Evolutionary conservation across 768 basidiomycete genomes (phyloP).

Genomic region (Coprinopsis cinerea): DNA sequence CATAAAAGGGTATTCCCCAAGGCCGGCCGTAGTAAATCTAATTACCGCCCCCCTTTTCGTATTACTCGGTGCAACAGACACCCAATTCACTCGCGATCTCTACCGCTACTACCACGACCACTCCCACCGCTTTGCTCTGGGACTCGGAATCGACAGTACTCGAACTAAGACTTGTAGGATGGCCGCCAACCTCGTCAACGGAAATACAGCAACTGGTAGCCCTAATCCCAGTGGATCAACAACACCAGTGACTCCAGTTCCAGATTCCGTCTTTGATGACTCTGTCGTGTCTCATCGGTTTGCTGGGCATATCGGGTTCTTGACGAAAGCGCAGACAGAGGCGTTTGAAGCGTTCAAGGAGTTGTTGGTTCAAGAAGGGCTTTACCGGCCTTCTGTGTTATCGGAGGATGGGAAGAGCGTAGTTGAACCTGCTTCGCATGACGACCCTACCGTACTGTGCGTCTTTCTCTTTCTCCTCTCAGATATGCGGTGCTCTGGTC

Average conservation of each 20-base stretch:
- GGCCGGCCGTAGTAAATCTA: too few relatives aligned
- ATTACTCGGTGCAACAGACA: too few relatives aligned
- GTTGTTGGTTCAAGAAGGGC: slow-evolving; percentile 39
- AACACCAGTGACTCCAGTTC: slow-evolving; percentile 3
- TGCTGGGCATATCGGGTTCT: slow-evolving; percentile 49
- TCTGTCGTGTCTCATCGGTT: slow-evolving; percentile 17
- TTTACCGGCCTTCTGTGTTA: slow-evolving; percentile 38
- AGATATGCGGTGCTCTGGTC: not conserved
- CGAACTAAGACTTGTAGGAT: too few relatives aligned
- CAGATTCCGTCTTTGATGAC: not conserved
- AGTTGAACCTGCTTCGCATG: slow-evolving; percentile 41
- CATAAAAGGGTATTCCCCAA: too few relatives aligned
- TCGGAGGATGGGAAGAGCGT: slow-evolving; percentile 16
- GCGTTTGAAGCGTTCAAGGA: slow-evolving; percentile 50
- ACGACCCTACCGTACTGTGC: slow-evolving; percentile 64
- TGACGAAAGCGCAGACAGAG: slow-evolving; percentile 42
- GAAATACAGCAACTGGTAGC: not conserved
- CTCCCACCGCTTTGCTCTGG: too few relatives aligned
- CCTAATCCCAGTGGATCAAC: not conserved
- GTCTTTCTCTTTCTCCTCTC: too few relatives aligned
- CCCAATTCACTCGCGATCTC: too few relatives aligned
- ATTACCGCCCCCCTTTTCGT: too few relatives aligned
- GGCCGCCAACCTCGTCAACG: not conserved
- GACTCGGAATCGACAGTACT: too few relatives aligned
- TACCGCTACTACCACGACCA: too few relatives aligned